A percentile compares a stretch with the other conserved stretches of the same genome.
Conservation (phyloP, 2,329 filamentous ascomycete species). For the Clonostachys solani region DNA sequence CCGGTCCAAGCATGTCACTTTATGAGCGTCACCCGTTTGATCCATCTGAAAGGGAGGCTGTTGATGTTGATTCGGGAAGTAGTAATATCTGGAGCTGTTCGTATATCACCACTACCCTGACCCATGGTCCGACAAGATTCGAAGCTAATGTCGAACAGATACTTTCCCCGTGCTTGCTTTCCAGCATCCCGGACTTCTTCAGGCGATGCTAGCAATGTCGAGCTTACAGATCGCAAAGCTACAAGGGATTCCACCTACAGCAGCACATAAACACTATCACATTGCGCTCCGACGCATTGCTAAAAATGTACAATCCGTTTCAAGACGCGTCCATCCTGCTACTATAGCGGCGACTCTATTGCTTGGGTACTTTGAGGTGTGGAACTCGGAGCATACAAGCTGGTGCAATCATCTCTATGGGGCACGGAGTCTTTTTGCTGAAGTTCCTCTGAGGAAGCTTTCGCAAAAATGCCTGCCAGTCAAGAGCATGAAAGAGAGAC, state of each 20-base stretch:
- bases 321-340: conserved; percentile 67
- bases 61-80: conserved; percentile 54
- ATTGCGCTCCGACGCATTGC: conserved; percentile 76
- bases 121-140: neutral
- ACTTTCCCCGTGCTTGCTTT: conserved; percentile 81
- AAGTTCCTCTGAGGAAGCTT: conserved; percentile 74
- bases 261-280: conserved; percentile 89
- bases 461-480: conserved; percentile 66
- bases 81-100: conserved; percentile 62
- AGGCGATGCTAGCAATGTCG: conserved; percentile 83
- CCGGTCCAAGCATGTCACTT: conserved; percentile 79
- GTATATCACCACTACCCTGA: conserved; percentile 12
- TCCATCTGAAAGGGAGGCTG: conserved; percentile 53
- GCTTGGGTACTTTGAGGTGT: conserved; percentile 89
- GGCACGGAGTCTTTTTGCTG: conserved; percentile 74
- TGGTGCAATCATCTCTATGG: conserved; percentile 93
- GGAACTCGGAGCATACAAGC: conserved; percentile 89
- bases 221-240: conserved; percentile 86
- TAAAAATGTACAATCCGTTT: conserved; percentile 65
- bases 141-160: conserved; percentile 36
- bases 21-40: conserved; percentile 81
- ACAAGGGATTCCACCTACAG: conserved; percentile 67
- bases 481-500: conserved; percentile 31
- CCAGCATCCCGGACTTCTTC: conserved; percentile 79
- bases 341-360: conserved; percentile 87